A percentile compares a stretch with the other conserved stretches of the same genome.
These are phyloP conservation scores for Penicillium daleae DNA, from an alignment of 495 filamentous ascomycete species.

Conservation along the genomic window DNA sequence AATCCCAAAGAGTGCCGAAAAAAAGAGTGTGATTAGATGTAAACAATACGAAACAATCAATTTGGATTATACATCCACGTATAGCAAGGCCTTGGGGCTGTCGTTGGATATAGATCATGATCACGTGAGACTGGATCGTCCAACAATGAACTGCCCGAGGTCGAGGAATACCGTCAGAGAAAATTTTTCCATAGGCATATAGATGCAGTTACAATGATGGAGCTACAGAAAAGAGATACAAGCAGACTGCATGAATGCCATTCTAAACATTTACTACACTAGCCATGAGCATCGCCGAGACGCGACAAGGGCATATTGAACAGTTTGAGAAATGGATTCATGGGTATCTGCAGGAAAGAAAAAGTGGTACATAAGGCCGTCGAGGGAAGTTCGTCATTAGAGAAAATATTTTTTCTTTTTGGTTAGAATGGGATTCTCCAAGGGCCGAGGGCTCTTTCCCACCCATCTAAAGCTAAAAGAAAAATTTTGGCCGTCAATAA, in stretches of 20 bases:
- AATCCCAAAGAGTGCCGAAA: too few relatives aligned
- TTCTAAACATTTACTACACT: constrained; percentile 25
- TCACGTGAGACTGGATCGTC: too few relatives aligned
- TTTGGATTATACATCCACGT: too few relatives aligned
- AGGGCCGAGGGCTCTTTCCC: constrained; percentile 32
- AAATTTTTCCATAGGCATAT: background rate
- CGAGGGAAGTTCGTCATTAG: constrained; percentile 34
- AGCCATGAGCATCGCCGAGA: constrained; percentile 3
- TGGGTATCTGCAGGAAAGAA: constrained; percentile 49
- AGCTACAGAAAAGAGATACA: background rate
- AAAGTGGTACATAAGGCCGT: constrained; percentile 44
- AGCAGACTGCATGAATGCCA: constrained; percentile 36
- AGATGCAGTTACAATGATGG: background rate
- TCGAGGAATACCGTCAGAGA: background rate
- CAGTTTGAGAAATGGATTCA: constrained; percentile 52
- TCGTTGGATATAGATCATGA: too few relatives aligned
- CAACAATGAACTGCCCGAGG: too few relatives aligned
- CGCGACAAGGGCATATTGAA: constrained; percentile 28
- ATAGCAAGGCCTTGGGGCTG: too few relatives aligned
- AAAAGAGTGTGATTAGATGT: too few relatives aligned
- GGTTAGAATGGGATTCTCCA: constrained; percentile 33
- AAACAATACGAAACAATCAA: too few relatives aligned
- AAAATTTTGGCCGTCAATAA: constrained; percentile 37
- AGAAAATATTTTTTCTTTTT: constrained; percentile 29
- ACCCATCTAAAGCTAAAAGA: constrained; percentile 47